Evolutionary conservation across 225 moss, liverwort and hornwort genomes (phyloP).

Genomic region (Sphagnum contortum): DNA sequence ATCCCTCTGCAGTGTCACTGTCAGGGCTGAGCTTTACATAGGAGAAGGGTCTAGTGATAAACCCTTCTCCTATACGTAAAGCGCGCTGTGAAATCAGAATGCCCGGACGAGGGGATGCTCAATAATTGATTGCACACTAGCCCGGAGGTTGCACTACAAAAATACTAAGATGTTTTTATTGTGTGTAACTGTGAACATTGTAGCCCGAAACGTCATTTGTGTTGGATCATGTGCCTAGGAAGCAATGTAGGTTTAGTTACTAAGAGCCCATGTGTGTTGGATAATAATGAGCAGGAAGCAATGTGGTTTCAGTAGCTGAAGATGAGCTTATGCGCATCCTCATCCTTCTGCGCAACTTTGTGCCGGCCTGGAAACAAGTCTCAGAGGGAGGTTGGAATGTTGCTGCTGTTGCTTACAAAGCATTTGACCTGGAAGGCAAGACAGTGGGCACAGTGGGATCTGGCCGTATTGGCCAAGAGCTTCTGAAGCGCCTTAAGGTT

Average conservation of each 20-base stretch:
- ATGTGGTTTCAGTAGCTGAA: conserved; percentile 56
- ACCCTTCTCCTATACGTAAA: too few relatives aligned
- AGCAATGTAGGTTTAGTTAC: conserved; percentile 59
- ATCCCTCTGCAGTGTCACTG: too few relatives aligned
- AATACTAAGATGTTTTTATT: too few relatives aligned
- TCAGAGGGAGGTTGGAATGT: conserved; percentile 50
- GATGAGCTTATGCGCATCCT: conserved; percentile 58
- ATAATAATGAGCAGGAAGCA: conserved; percentile 27
- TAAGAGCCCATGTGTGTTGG: neutral
- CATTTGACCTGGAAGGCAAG: conserved; percentile 47
- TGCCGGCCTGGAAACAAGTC: conserved; percentile 45
- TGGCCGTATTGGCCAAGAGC: conserved; percentile 59
- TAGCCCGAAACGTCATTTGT: neutral
- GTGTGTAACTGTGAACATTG: too few relatives aligned
- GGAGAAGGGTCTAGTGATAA: too few relatives aligned
- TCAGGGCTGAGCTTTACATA: too few relatives aligned
- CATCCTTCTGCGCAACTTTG: conserved; percentile 37
- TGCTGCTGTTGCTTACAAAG: conserved; percentile 37
- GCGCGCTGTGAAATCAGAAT: too few relatives aligned
- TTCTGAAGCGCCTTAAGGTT: conserved; percentile 65
- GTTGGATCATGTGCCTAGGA: conserved; percentile 11
- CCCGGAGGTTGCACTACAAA: too few relatives aligned
- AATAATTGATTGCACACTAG: too few relatives aligned
- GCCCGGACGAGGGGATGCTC: too few relatives aligned
- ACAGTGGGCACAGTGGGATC: conserved; percentile 48